These are phyloP conservation scores for Coemansia sp. DNA, from an alignment of 371 early-diverging fungal species.

Conservation along the genomic window DNA sequence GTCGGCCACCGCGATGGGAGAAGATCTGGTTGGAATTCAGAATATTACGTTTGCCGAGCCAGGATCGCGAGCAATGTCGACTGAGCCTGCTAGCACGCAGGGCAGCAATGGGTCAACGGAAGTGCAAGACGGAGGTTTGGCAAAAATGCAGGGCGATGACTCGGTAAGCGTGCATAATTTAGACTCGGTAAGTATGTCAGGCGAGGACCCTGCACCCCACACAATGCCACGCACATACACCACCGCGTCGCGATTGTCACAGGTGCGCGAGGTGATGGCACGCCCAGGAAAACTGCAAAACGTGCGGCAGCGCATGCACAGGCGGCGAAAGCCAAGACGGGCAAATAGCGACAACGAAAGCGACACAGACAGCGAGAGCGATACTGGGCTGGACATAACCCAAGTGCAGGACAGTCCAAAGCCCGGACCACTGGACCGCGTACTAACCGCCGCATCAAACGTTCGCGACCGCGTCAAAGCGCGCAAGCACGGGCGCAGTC, in stretches of 20 bases:
- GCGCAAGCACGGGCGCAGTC: background rate
- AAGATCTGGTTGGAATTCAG: too few relatives aligned
- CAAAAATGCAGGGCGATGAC: too few relatives aligned
- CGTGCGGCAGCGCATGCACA: slow-evolving; percentile 9
- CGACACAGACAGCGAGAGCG: slow-evolving; percentile 5
- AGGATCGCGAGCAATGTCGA: background rate
- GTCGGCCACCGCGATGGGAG: background rate
- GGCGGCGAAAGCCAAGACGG: background rate
- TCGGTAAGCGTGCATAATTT: too few relatives aligned
- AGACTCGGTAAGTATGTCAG: background rate
- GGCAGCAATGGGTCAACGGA: background rate
- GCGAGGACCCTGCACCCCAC: slow-evolving; percentile 6
- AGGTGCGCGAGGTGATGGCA: slow-evolving; percentile 15
- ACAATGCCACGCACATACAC: slow-evolving; percentile 40
- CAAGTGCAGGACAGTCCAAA: slow-evolving; percentile 8
- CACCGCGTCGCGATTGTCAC: slow-evolving; percentile 37
- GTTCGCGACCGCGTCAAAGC: slow-evolving; percentile 12
- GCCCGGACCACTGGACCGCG: slow-evolving; percentile 11
- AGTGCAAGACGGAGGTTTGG: too few relatives aligned
- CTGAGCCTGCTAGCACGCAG: background rate
- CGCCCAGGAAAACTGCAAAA: slow-evolving; percentile 11
- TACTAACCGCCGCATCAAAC: slow-evolving; percentile 16
- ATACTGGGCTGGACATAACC: slow-evolving; percentile 10
- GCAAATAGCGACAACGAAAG: slow-evolving; percentile 2
- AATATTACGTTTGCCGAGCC: slow-evolving; percentile 12